A percentile compares a stretch with the other conserved stretches of the same genome.
These are phyloP conservation scores for Maudiozyma serrabonitensis DNA, from an alignment of 805 yeast genomes.

Conservation along the genomic window DNA sequence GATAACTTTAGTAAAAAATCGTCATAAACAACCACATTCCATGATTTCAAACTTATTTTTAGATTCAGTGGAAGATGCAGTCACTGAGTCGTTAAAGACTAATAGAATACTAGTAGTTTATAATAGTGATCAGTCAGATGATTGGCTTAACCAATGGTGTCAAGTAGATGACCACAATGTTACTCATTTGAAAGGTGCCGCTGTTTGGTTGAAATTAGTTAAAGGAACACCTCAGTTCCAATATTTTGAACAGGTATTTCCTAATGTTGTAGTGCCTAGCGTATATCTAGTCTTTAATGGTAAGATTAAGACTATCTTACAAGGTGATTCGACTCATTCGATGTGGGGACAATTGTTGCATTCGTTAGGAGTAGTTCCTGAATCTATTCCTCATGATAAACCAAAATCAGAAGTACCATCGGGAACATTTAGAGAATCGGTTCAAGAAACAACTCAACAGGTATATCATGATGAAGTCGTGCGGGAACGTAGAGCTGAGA, in stretches of 20 bases:
- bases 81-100: constrained; percentile 30
- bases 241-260: constrained; percentile 48
- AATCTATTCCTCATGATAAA: neutral
- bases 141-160: constrained; percentile 24
- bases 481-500: constrained; percentile 25
- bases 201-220: constrained; percentile 34
- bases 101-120: constrained; percentile 35
- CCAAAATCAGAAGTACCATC: neutral
- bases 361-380: constrained; percentile 6
- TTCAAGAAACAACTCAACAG: constrained; percentile 19
- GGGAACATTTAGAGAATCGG: constrained; percentile 14
- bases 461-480: constrained; percentile 26
- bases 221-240: constrained; percentile 36
- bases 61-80: constrained; percentile 31
- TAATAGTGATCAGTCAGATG: constrained; percentile 18
- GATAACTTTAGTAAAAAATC: no score
- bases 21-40: neutral
- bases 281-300: constrained; percentile 45
- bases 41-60: constrained; percentile 12
- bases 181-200: constrained; percentile 7
- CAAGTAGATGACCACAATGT: constrained; percentile 9
- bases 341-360: constrained; percentile 5
- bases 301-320: constrained; percentile 35
- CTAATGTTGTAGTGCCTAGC: constrained; percentile 43
- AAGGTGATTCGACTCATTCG: constrained; percentile 19